phyloP scores from a whole-genome alignment of 1,284 basidiomycete genomes.

The Leccinum solheimii region DNA sequence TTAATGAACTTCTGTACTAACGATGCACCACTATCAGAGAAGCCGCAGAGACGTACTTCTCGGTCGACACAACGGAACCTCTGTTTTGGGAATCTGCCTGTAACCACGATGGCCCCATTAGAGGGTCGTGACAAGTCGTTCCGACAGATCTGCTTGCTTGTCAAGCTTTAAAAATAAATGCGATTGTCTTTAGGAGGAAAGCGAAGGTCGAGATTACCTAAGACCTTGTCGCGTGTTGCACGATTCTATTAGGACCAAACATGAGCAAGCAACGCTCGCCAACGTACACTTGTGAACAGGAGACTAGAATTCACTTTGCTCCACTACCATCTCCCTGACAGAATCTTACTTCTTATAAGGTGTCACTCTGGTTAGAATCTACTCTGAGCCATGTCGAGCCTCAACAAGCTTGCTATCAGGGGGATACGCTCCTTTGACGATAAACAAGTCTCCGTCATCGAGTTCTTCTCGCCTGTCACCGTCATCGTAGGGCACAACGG shows the following conservation, averaged over 20 bases:
- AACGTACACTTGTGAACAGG: not conserved
- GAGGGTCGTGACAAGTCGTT: not conserved
- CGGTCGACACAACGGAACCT: not conserved
- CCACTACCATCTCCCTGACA: not conserved
- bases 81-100: not conserved
- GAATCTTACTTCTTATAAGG: not conserved
- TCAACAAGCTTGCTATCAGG: slow-evolving; percentile 86
- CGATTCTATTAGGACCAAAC: not conserved
- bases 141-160: not conserved
- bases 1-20: not conserved
- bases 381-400: slow-evolving; percentile 62
- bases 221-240: not conserved
- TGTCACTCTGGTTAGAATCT: not conserved
- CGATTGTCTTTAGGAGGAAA: no score
- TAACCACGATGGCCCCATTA: not conserved
- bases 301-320: not conserved
- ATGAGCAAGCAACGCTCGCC: not conserved
- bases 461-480: slow-evolving; percentile 97
- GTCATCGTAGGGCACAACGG: slow-evolving; percentile 99
- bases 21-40: not conserved
- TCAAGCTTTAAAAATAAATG: not conserved
- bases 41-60: not conserved
- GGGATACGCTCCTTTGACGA: slow-evolving; percentile 94
- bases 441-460: slow-evolving; percentile 91
- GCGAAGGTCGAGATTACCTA: not conserved